Evolutionary conservation across 2,329 filamentous ascomycete species (phyloP).

Genomic region (Berkeleyomyces basicola): DNA sequence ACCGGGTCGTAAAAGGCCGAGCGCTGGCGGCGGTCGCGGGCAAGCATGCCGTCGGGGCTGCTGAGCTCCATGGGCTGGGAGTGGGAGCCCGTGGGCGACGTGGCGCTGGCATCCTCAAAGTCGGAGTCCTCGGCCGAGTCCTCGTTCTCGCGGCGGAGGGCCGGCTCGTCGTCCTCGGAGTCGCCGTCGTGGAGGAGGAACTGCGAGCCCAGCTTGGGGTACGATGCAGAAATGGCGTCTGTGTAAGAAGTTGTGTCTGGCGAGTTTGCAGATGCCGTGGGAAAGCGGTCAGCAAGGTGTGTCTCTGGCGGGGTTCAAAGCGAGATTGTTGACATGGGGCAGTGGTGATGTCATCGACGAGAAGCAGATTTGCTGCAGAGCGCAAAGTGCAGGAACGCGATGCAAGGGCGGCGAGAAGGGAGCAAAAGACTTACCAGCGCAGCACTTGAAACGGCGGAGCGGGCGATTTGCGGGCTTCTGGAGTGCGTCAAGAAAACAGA

Average conservation of each 20-base stretch:
- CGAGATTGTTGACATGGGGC: background rate
- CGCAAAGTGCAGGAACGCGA: background rate
- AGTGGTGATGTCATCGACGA: background rate
- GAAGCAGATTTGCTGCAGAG: background rate
- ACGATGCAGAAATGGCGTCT: slow-evolving; percentile 11
- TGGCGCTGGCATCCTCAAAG: background rate
- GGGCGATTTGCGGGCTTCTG: background rate
- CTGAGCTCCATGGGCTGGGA: slow-evolving; percentile 14
- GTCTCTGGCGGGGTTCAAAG: background rate
- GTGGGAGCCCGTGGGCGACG: background rate
- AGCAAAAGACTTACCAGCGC: slow-evolving; percentile 1
- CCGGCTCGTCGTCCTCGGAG: slow-evolving; percentile 14
- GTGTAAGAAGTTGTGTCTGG: background rate
- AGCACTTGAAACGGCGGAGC: background rate
- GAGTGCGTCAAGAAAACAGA: background rate
- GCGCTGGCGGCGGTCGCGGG: slow-evolving; percentile 44
- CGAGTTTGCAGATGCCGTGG: background rate
- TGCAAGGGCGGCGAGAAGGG: background rate
- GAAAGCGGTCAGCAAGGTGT: background rate
- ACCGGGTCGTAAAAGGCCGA: slow-evolving; percentile 89
- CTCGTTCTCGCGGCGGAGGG: background rate
- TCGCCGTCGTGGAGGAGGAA: slow-evolving; percentile 15
- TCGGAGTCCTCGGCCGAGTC: slow-evolving; percentile 5
- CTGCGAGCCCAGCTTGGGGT: slow-evolving; percentile 13
- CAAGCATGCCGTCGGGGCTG: slow-evolving; percentile 40